These are phyloP conservation scores for Sapria himalayana DNA, from an alignment of 345 rosid genomes.

Conservation along the genomic window DNA sequence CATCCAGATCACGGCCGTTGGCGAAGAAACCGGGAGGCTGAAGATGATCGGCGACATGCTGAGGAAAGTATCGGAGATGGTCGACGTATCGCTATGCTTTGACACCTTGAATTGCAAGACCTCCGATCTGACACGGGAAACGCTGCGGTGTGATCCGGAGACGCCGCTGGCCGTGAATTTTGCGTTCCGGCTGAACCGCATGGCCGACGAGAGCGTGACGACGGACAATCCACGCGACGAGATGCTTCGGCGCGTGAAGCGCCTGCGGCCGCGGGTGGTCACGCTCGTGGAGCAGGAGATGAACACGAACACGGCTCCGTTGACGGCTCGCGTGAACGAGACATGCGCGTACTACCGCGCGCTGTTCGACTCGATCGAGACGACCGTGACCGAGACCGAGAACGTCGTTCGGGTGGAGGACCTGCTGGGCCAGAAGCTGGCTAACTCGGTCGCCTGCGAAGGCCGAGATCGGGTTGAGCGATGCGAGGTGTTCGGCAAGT, in stretches of 20 bases:
- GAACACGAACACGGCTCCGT: conserved; percentile 57
- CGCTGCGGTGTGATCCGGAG: conserved; percentile 44
- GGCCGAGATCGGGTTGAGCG: conserved; percentile 71
- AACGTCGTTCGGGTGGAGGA: conserved; percentile 39
- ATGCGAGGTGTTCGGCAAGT: conserved; percentile 88
- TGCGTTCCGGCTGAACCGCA: conserved; percentile 47
- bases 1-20: conserved; percentile 55
- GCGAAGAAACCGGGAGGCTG: conserved; percentile 21
- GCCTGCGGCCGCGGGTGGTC: conserved; percentile 53
- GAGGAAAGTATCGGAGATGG: conserved; percentile 17
- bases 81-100: conserved; percentile 30
- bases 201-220: conserved; percentile 84
- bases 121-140: conserved; percentile 30
- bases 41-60: conserved; percentile 23
- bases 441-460: conserved; percentile 72
- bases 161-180: conserved; percentile 65
- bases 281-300: conserved; percentile 57
- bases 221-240: conserved; percentile 77
- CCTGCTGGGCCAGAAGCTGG: conserved; percentile 43
- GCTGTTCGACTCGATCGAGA: conserved; percentile 59
- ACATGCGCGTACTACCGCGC: conserved; percentile 41
- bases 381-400: conserved; percentile 19
- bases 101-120: conserved; percentile 9
- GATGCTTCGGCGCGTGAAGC: conserved; percentile 74
- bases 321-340: conserved; percentile 36